Base-by-base conservation (phyloP, 1,284 basidiomycete genomes). In the Rhodotorula sp. region DNA sequence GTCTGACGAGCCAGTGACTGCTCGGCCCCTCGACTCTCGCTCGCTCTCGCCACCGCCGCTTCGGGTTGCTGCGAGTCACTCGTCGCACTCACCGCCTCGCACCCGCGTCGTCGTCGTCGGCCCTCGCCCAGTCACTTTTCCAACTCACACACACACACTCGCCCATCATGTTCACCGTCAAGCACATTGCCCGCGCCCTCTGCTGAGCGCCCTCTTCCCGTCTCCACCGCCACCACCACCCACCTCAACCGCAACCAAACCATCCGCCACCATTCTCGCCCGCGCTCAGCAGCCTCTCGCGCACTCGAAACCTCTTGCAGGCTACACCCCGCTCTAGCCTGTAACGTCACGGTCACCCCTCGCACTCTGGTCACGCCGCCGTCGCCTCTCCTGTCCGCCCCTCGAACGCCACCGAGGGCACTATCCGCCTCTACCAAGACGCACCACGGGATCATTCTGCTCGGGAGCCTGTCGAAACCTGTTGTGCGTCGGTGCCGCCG, bases 281-380 rank as follows among this genome's bases (percentile, higher is more conserved):
- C 61, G 42, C 53, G 17, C 56, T 41, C 17, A 58, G 60, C 46
- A 52, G 44, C n/a, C 34, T 25, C 55, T 25, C 41, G 27, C 68
- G 42, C 68, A 27, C 50, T 61, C 68, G 68, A 70, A 66, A 66
- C 68, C 60, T 70, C 68, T 70, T 61, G 64, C 64, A 70, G 68
- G 34, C 48, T 16, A 19, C 21, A 13, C 48, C 42, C 25, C 34
- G 34, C 34, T 34, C 34, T 34, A 34, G 63, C 41, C 49, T 70
- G 64, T 66, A 46, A 58, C 60, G 68, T 70, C 55, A 52, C 62
- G 68, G 64, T 49, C 68, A 23, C 13, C 10, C 34, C 27, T 45
- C n/a, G 10, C 12, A 46, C 17, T 49, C 63, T 27, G 63, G 54
- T 57, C 63, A 57, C 46, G 27, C 19, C 27, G 17, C 27, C 59